Percentiles rank a stretch among this genome's conserved stretches.
Evolutionary conservation across 192 early-diverging fungal species (phyloP).

Genomic region (Linnemannia zychae): DNA sequence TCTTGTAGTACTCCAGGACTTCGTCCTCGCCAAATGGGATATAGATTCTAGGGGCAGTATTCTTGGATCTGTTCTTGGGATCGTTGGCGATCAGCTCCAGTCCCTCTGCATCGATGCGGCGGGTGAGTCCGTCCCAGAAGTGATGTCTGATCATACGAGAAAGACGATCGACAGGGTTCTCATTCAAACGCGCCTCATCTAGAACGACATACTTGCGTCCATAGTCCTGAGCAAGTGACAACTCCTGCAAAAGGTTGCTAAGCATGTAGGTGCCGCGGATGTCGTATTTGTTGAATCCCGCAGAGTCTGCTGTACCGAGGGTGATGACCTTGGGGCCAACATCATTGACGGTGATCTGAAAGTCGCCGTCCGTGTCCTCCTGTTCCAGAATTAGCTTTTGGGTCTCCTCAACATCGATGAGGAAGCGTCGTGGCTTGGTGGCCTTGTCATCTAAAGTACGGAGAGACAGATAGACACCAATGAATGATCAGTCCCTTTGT

Average conservation of each 20-base stretch:
- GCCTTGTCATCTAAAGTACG: slow-evolving; percentile 65
- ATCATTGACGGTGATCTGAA: slow-evolving; percentile 94
- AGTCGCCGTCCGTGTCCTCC: slow-evolving; percentile 95
- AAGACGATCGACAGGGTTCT: slow-evolving; percentile 93
- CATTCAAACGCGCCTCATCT: slow-evolving; percentile 90
- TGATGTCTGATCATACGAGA: slow-evolving; percentile 88
- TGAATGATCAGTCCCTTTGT: not conserved
- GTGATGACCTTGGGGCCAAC: slow-evolving; percentile 88
- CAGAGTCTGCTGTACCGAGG: slow-evolving; percentile 85
- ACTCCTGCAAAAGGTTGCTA: slow-evolving; percentile 93
- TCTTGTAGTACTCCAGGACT: slow-evolving; percentile 83
- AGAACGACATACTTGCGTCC: slow-evolving; percentile 88
- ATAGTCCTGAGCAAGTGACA: slow-evolving; percentile 89
- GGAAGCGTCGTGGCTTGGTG: slow-evolving; percentile 74
- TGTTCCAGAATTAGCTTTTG: slow-evolving; percentile 85
- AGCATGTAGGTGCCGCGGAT: slow-evolving; percentile 94
- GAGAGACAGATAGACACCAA: not conserved
- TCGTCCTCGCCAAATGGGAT: slow-evolving; percentile 86
- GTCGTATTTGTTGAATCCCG: slow-evolving; percentile 87
- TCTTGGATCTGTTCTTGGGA: slow-evolving; percentile 84
- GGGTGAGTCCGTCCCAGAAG: slow-evolving; percentile 96
- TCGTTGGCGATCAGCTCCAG: slow-evolving; percentile 92
- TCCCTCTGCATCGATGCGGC: slow-evolving; percentile 84
- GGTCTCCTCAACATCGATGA: slow-evolving; percentile 87
- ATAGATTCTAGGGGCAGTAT: slow-evolving; percentile 88